phyloP scores from a whole-genome alignment of 331 rosid species.

The Arachis monticola region DNA sequence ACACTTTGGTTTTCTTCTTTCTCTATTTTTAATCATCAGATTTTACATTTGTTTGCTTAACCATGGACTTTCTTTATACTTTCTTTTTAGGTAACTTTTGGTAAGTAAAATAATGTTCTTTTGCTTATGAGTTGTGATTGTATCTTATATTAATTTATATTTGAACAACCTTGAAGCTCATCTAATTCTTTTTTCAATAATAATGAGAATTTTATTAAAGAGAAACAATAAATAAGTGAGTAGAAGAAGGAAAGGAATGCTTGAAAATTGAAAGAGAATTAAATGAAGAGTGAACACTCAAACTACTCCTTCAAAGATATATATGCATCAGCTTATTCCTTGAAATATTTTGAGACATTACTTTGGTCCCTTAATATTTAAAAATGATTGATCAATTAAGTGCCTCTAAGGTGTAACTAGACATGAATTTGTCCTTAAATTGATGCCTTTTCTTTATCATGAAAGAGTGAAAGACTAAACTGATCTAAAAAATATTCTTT shows the following conservation, averaged over 20 bases:
- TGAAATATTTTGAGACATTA: neutral
- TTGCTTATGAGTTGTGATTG: neutral
- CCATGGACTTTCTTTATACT: neutral
- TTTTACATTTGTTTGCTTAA: neutral
- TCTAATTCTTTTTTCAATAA: neutral
- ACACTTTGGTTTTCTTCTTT: neutral
- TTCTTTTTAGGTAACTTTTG: neutral
- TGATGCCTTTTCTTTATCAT: neutral
- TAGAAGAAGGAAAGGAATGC: neutral
- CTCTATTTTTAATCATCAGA: conserved; percentile 9
- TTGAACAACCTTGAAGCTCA: neutral
- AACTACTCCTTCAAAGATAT: neutral
- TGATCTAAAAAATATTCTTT: neutral
- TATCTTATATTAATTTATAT: neutral
- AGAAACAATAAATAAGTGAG: neutral
- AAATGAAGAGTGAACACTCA: neutral
- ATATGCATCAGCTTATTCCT: neutral
- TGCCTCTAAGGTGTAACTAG: neutral
- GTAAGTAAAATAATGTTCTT: neutral
- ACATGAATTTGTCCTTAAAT: neutral
- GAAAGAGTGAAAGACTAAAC: neutral
- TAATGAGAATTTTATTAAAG: neutral
- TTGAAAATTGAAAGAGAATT: conserved; percentile 1
- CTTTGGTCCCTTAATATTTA: neutral
- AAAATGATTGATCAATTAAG: neutral